Base-by-base conservation (phyloP, 192 early-diverging fungal genomes). In the Haplosporangium gracile region DNA sequence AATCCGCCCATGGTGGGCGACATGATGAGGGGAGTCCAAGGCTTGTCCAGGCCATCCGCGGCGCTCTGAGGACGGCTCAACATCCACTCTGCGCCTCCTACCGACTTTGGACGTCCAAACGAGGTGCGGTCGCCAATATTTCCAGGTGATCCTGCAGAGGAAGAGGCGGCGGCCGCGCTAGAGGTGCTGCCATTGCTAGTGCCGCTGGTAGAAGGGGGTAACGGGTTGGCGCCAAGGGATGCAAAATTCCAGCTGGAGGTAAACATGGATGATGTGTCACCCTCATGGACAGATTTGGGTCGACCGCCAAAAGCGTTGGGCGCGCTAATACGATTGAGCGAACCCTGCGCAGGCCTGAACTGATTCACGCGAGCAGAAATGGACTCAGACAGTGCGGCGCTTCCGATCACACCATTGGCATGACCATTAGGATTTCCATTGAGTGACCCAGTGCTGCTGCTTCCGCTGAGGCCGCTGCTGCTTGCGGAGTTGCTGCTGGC, bases 11-110 rank as follows among this genome's bases (percentile, higher is more conserved):
- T 78, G 70, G 80, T 77, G 6, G 82, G 78, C 5, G 84, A 86
- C 71, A 77, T 77, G 20, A 86, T 68, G 26, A 86, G 39, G 4
- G 84, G 84, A 16, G 75, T 81, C 84, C 84, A 86, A 0, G 84
- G 57, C 49, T 86, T 86, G 8, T 86, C 84, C 55, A 79, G 36
- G 13, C 83, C 83, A 43, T 80, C 78, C 5, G 77, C 51, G 11
- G 24, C 74, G 38, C 39, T 49, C 74, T 57, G 70, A 74, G 68
- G 70, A 43, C 45, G 69, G 18, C 78, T 81, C 65, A 86, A 39
- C 75, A 86, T 80, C 84, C 84, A 84, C 55, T 92, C 91, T 18
- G 87, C 83, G 20, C 90, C 91, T 36, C 90, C 82, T 32, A 90
- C 89, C 29, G 88, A 90, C 47, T 91, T 89, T 40, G 90, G 88